Evolutionary conservation across 176 grass and related monocot genomes (phyloP).

Genomic region (Chloris gayana): DNA sequence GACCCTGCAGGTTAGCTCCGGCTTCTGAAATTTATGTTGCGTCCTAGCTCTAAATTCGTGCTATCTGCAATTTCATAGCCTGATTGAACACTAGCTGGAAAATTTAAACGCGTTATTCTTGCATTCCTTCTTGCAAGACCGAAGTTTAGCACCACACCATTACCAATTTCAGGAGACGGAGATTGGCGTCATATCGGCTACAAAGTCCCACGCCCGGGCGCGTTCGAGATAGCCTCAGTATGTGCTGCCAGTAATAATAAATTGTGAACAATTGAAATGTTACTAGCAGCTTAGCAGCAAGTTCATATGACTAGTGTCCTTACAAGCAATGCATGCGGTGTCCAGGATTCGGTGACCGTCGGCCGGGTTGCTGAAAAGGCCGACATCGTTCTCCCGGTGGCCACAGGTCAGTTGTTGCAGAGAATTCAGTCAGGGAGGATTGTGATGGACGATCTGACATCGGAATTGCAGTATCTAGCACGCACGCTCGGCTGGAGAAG

Average conservation of each 20-base stretch:
- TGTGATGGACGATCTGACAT: background rate
- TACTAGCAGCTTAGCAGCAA: too few species aligned
- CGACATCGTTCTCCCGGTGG: conserved; percentile 74
- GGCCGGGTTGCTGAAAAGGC: conserved; percentile 67
- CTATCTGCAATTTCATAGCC: too few species aligned
- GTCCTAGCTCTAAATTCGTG: too few species aligned
- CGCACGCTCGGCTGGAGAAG: conserved; percentile 76
- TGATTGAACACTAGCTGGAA: too few species aligned
- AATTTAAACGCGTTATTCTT: too few species aligned
- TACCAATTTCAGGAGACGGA: conserved; percentile 63
- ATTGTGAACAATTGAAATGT: too few species aligned
- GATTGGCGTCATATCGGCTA: conserved; percentile 77
- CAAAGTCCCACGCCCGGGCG: conserved; percentile 60
- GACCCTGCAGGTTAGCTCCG: conserved; percentile 37
- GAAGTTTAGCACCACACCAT: background rate
- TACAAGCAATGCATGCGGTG: too few species aligned
- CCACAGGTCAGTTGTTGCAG: conserved; percentile 57
- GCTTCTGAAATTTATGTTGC: too few species aligned
- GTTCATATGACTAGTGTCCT: too few species aligned
- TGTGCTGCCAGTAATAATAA: too few species aligned
- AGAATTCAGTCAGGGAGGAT: background rate
- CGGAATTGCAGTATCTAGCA: conserved; percentile 51
- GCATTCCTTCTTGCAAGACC: too few species aligned
- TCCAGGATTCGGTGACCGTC: conserved; percentile 53
- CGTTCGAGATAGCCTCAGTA: too few species aligned